These are phyloP conservation scores for Alternaria solani DNA, from an alignment of 2,329 filamentous ascomycete species.

Conservation along the genomic window DNA sequence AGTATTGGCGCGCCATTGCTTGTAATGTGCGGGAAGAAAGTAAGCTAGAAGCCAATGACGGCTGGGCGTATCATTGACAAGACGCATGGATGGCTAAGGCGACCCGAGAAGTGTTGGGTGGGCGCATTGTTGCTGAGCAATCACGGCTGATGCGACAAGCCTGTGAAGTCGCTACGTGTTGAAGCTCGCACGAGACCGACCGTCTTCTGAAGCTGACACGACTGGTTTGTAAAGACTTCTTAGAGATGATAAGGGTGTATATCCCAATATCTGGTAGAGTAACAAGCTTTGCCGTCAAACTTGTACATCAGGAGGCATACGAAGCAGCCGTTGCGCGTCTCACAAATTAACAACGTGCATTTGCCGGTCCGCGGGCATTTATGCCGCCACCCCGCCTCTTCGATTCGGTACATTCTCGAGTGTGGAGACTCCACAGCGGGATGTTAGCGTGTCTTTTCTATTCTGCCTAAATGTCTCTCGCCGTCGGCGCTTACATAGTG, in stretches of 20 bases:
- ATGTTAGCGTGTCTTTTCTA: slow-evolving; percentile 5
- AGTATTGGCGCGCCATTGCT: not conserved
- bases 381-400: slow-evolving; percentile 4
- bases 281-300: not conserved
- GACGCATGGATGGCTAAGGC: not conserved
- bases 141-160: not conserved
- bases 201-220: not conserved
- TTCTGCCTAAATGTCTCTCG: slow-evolving; percentile 9
- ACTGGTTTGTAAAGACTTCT: not conserved
- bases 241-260: not conserved
- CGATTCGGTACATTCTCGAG: not conserved
- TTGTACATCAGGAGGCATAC: not conserved
- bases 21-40: not conserved
- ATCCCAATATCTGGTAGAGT: not conserved
- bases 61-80: slow-evolving; percentile 3
- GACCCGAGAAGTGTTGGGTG: not conserved
- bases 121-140: slow-evolving; percentile 3
- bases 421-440: slow-evolving; percentile 14
- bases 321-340: not conserved
- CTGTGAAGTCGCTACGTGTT: slow-evolving; percentile 1
- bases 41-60: slow-evolving; percentile 5
- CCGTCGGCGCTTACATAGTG: not conserved
- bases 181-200: not conserved
- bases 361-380: slow-evolving; percentile 4
- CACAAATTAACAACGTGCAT: slow-evolving; percentile 2